Conservation (phyloP, 345 rosid species). For the Arabidopsis arenosa region DNA sequence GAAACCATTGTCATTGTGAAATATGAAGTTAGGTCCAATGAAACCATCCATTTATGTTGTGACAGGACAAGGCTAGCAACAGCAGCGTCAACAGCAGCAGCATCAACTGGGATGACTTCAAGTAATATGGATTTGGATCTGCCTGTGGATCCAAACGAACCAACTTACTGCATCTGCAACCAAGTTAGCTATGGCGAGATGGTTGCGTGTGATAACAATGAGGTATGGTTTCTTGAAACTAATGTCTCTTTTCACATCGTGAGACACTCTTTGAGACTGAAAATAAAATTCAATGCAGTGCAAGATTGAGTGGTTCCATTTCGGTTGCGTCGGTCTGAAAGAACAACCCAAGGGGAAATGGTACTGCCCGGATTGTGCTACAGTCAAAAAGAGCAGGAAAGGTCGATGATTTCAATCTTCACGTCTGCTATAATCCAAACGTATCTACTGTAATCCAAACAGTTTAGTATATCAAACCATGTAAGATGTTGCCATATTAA, state of each 20-base stretch:
- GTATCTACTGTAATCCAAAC: not conserved
- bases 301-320: conserved; percentile 99
- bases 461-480: conserved; percentile 7
- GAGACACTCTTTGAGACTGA: conserved; percentile 12
- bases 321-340: conserved; percentile 87
- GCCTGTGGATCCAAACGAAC: conserved; percentile 97
- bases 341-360: conserved; percentile 95
- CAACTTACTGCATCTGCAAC: conserved; percentile 92
- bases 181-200: conserved; percentile 99
- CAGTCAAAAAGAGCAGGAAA: conserved; percentile 69
- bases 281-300: conserved; percentile 58
- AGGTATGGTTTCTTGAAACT: conserved; percentile 45
- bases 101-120: conserved; percentile 61
- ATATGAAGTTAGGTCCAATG: conserved; percentile 2
- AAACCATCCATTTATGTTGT: conserved; percentile 24
- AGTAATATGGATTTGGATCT: conserved; percentile 84
- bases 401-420: conserved; percentile 53
- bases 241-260: not conserved
- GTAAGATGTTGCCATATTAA: not conserved
- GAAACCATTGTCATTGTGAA: not conserved
- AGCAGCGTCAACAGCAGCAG: conserved; percentile 51
- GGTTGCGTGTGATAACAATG: conserved; percentile 93
- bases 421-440: not conserved
- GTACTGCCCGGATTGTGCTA: conserved; percentile 84
- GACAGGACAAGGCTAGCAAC: conserved; percentile 77